phyloP scores from a whole-genome alignment of 1,284 basidiomycete species.

The Anthracocystis walkeri region DNA sequence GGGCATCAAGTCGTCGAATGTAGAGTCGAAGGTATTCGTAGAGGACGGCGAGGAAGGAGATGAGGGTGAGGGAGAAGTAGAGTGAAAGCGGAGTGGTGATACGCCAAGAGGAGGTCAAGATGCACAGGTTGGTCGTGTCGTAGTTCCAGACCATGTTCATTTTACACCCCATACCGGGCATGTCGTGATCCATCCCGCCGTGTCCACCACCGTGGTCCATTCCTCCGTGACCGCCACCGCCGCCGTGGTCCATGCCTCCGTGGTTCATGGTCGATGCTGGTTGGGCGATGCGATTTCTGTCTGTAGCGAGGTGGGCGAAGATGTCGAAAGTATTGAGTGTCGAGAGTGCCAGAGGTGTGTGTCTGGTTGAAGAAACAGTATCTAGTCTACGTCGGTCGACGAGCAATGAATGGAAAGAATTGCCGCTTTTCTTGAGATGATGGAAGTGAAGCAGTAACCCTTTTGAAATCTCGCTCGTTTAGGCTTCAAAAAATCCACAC shows the following conservation, averaged over 20 bases:
- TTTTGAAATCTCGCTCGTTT: too few species aligned
- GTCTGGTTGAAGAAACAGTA: too few species aligned
- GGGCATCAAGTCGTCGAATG: slow-evolving; percentile 26
- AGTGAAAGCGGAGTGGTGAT: slow-evolving; percentile 27
- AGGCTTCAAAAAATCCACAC: not conserved
- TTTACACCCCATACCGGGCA: slow-evolving; percentile 29
- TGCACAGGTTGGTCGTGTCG: slow-evolving; percentile 38
- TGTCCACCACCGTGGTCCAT: slow-evolving; percentile 10
- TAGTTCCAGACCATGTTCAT: slow-evolving; percentile 55
- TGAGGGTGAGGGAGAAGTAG: slow-evolving; percentile 27
- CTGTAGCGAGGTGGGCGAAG: not conserved
- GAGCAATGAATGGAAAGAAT: too few species aligned
- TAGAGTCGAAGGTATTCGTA: slow-evolving; percentile 43
- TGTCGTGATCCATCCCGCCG: slow-evolving; percentile 13
- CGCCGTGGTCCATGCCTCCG: slow-evolving; percentile 10
- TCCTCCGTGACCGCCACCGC: not conserved
- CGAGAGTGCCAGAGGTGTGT: too few species aligned
- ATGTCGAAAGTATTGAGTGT: not conserved
- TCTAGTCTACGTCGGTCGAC: too few species aligned
- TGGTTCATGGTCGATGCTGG: not conserved
- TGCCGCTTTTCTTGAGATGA: too few species aligned
- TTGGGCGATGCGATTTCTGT: not conserved
- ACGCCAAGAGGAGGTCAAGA: slow-evolving; percentile 38
- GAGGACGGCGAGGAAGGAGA: slow-evolving; percentile 13
- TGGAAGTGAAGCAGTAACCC: too few species aligned